Conservation (phyloP, 139 green algal species). For the Coelastrella sp. region DNA sequence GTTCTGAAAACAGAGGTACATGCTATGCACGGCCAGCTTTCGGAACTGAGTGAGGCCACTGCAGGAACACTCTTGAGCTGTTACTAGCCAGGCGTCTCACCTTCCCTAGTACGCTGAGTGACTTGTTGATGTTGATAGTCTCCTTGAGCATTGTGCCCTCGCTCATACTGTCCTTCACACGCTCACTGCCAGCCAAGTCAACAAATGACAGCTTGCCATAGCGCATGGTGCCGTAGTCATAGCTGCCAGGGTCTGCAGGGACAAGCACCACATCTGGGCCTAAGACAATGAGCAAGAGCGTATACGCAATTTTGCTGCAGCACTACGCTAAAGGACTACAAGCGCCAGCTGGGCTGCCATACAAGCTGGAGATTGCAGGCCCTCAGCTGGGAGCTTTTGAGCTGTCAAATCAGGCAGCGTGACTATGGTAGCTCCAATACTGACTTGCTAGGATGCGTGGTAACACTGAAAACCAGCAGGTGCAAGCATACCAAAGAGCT, state of each 20-base stretch:
- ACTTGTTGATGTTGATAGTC: conserved; percentile 95
- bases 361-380: no score
- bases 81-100: conserved; percentile 51
- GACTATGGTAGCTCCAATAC: no score
- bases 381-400: not conserved
- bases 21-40: no score
- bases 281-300: no score
- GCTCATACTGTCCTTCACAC: conserved; percentile 85
- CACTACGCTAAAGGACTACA: not conserved
- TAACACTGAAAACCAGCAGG: no score
- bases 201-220: conserved; percentile 92
- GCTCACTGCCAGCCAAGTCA: conserved; percentile 93
- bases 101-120: conserved; percentile 94
- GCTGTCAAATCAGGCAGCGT: no score
- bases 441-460: not conserved
- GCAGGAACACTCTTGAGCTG: not conserved
- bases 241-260: conserved; percentile 51
- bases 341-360: not conserved
- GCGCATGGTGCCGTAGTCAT: conserved; percentile 69
- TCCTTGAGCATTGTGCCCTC: conserved; percentile 85
- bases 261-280: not conserved
- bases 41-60: no score
- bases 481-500: no score
- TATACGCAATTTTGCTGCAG: not conserved
- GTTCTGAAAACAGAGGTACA: no score